Conservation (phyloP, 2,329 filamentous ascomycete genomes). For the Aspergillus flavus region DNA sequence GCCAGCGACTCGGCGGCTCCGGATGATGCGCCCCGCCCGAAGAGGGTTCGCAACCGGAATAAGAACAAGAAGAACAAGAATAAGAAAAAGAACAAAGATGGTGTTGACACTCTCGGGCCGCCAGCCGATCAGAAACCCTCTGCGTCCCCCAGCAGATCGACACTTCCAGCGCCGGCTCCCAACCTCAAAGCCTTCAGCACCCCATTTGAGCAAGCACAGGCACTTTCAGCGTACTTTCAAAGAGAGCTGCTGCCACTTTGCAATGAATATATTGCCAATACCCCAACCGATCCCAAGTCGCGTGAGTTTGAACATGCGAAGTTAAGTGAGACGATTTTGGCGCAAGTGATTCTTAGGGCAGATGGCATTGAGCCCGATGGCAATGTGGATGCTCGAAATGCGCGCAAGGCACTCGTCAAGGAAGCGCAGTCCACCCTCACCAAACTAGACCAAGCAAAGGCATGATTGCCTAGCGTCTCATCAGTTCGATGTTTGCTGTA, state of each 20-base stretch:
- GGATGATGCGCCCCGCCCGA: conserved; percentile 17
- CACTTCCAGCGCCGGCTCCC: conserved; percentile 34
- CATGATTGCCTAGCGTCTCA: background rate
- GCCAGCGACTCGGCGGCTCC: conserved; percentile 21
- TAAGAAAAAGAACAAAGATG: conserved; percentile 29
- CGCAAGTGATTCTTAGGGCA: conserved; percentile 55
- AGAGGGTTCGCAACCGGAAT: conserved; percentile 13
- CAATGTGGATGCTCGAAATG: conserved; percentile 57
- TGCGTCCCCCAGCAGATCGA: conserved; percentile 16
- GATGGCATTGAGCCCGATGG: conserved; percentile 76
- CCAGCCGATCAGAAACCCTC: conserved; percentile 21
- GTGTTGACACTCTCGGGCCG: conserved; percentile 19
- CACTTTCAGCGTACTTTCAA: conserved; percentile 40
- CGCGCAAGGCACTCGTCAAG: conserved; percentile 48
- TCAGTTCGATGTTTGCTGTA: background rate
- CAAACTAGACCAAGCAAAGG: conserved; percentile 37
- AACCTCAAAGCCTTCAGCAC: conserved; percentile 37
- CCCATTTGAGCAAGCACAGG: conserved; percentile 42
- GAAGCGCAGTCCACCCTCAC: conserved; percentile 45
- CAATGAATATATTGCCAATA: conserved; percentile 40
- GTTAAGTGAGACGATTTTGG: conserved; percentile 47
- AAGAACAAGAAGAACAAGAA: conserved; percentile 30
- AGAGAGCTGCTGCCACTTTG: conserved; percentile 42
- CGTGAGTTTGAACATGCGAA: conserved; percentile 48
- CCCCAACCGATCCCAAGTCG: conserved; percentile 43